Evolutionary conservation across 805 yeast species (phyloP), one percentile per base, ranked within the genome.

Genomic region (Schizosaccharomyces lindneri): DNA sequence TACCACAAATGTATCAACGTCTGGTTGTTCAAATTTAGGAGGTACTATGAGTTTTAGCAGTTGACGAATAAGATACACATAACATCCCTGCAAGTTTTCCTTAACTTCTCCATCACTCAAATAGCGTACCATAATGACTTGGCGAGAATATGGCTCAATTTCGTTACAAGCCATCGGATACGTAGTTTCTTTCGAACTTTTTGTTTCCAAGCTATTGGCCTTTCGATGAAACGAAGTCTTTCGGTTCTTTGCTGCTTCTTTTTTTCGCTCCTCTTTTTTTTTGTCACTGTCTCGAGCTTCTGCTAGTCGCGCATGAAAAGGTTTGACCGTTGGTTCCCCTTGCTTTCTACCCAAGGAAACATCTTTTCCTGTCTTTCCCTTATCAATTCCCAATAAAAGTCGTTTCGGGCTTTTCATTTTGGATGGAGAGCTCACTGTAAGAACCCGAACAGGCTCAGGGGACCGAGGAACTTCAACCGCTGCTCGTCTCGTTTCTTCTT

Each of bases 1-100:
- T 1, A 82, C 77, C n/a, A 83, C 82, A 84, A 87, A 88, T 68
- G 89, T 88, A 2, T 83, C 71, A 66, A 83, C 61, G 1, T 72
- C 71, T 0, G 95, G 95, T 59, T 84, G 84, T 5, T 71, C 68
- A 67, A 78, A 88, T 24, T 79, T 74, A 0, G 95, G 93, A 1
- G 93, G 83, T 36, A 69, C 65, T 1, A 88, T 81, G 64, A 82
- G 81, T 1, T 87, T 83, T 65, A 80, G 75, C 2, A 84, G 69
- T 65, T 81, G 80, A 9, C 78, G 77, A 2, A 86, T 69, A 51
- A 84, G 73, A 59, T 85, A 70, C 0, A 83, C 68, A 65, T 82
- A 81, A 63, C 79, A 77, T 17, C 78, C 79, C 15, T 69, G 65
- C 6, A 87, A 65, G 2, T 77, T 66, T 4, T 64, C 55, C 0